Conservation (phyloP, 805 yeast genomes). For the Nakazawaea pomicola region DNA sequence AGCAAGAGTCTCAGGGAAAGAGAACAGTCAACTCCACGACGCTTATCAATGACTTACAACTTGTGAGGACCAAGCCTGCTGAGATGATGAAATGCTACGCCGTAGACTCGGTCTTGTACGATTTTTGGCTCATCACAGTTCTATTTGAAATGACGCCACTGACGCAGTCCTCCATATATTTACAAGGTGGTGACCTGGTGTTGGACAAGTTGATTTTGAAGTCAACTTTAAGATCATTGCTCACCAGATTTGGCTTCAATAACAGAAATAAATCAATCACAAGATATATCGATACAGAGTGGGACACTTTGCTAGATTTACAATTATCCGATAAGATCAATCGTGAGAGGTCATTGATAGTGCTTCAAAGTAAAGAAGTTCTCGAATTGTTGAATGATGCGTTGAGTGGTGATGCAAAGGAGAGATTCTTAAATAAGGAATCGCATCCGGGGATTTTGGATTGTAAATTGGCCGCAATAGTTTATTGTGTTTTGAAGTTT, state of each 20-base stretch:
- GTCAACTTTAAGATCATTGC: background rate
- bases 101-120: conserved; percentile 44
- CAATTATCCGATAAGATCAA: too few species aligned
- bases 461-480: conserved; percentile 10
- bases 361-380: background rate
- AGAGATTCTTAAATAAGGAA: conserved; percentile 3
- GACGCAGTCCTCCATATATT: background rate
- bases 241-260: conserved; percentile 7
- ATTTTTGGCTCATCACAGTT: conserved; percentile 39
- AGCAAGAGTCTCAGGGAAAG: conserved; percentile 31
- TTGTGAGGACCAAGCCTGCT: conserved; percentile 25
- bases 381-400: background rate
- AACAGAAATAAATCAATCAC: conserved; percentile 6
- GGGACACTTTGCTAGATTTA: too few species aligned
- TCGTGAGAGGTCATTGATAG: background rate
- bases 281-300: background rate
- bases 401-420: too few species aligned
- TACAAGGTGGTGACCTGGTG: background rate
- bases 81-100: conserved; percentile 33
- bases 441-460: conserved; percentile 10
- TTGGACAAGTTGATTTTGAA: conserved; percentile 4
- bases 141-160: conserved; percentile 18
- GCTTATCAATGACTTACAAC: conserved; percentile 30
- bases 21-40: conserved; percentile 33
- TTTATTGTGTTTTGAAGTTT: conserved; percentile 3